Conservation (phyloP, 2,329 filamentous ascomycete genomes). For the Trichoderma arundinaceum region DNA sequence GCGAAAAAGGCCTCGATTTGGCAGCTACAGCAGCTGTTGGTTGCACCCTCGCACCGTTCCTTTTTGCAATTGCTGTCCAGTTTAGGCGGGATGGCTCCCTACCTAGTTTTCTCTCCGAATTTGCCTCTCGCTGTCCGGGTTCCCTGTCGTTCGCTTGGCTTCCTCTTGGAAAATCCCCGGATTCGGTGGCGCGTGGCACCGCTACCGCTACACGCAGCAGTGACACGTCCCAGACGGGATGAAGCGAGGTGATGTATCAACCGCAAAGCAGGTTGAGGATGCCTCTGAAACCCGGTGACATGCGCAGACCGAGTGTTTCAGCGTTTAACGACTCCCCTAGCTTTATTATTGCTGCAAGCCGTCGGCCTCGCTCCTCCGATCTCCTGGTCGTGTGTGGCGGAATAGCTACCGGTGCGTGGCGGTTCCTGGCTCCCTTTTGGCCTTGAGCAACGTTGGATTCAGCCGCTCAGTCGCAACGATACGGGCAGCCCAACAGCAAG, state of each 20-base stretch:
- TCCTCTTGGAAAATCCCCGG: neutral
- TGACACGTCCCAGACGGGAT: neutral
- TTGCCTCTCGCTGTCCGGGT: neutral
- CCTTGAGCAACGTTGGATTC: conserved; percentile 14
- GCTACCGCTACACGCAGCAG: neutral
- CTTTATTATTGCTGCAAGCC: conserved; percentile 4
- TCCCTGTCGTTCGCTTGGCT: conserved; percentile 6
- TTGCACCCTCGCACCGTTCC: neutral
- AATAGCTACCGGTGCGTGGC: neutral
- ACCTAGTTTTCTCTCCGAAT: too few species aligned
- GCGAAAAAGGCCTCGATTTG: conserved; percentile 11
- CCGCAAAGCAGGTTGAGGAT: neutral
- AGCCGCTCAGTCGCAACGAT: conserved; percentile 3
- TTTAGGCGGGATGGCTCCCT: too few species aligned
- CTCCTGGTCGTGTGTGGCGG: neutral
- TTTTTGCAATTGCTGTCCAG: neutral
- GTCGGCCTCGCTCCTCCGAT: conserved; percentile 2
- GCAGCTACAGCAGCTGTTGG: neutral
- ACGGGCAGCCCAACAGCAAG: neutral
- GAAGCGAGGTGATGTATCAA: conserved; percentile 21
- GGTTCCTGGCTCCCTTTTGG: neutral
- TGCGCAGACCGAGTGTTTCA: conserved; percentile 7
- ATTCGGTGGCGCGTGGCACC: conserved; percentile 3
- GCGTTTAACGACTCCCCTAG: neutral
- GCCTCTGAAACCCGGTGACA: neutral